Percentiles rank a stretch among this genome's conserved stretches.
Conservation (phyloP, 805 yeast genomes). For the Yamadazyma akitaensis region DNA sequence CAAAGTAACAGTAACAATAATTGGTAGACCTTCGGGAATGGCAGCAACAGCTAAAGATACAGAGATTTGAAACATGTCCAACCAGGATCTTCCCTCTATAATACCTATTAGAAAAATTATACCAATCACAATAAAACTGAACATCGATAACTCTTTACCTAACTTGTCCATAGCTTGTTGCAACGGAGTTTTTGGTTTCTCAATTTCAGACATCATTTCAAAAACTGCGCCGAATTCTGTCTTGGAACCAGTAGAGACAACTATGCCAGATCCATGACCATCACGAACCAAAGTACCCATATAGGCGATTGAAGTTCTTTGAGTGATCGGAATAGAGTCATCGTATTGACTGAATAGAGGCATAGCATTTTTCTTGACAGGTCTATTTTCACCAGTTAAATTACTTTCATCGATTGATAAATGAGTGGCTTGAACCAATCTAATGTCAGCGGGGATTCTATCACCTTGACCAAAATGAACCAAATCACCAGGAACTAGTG, state of each 20-base stretch:
- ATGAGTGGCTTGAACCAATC: conserved; percentile 76
- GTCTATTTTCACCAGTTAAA: conserved; percentile 91
- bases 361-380: conserved; percentile 65
- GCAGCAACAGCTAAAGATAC: conserved; percentile 99
- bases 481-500: conserved; percentile 93
- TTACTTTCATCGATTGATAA: conserved; percentile 89
- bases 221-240: conserved; percentile 95
- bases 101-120: conserved; percentile 88
- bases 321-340: conserved; percentile 53
- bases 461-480: conserved; percentile 91
- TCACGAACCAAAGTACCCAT: conserved; percentile 98
- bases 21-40: conserved; percentile 97
- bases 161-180: conserved; percentile 94
- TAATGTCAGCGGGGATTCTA: conserved; percentile 91
- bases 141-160: conserved; percentile 83
- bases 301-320: conserved; percentile 76
- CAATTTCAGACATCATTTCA: conserved; percentile 91
- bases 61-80: conserved; percentile 96
- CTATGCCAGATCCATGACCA: conserved; percentile 93
- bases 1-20: conserved; percentile 94
- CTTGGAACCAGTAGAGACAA: conserved; percentile 81
- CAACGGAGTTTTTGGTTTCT: conserved; percentile 96
- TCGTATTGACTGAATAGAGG: conserved; percentile 17
- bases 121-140: conserved; percentile 86
- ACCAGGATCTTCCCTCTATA: conserved; percentile 89